These are phyloP conservation scores for Backusella australiensis DNA, from an alignment of 192 early-diverging fungal genomes.

Conservation along the genomic window DNA sequence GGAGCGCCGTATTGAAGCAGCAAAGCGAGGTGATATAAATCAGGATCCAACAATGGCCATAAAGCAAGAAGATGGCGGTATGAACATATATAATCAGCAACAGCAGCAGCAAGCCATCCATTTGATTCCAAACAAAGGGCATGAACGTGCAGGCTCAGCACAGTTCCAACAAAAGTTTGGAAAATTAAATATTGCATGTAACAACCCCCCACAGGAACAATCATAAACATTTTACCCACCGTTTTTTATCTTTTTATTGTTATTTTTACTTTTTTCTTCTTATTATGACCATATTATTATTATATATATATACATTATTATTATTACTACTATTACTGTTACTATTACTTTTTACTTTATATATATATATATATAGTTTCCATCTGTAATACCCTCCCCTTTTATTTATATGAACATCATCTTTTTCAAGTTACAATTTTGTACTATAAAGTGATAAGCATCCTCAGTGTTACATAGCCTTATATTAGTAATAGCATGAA, in stretches of 20 bases:
- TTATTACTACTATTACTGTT: neutral
- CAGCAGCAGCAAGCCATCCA: slow-evolving; percentile 8
- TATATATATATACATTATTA: neutral
- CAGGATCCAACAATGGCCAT: neutral
- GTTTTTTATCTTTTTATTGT: neutral
- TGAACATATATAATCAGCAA: slow-evolving; percentile 8
- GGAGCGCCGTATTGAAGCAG: slow-evolving; percentile 21
- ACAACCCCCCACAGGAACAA: neutral
- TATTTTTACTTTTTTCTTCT: neutral
- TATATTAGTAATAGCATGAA: neutral
- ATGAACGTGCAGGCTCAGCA: slow-evolving; percentile 28
- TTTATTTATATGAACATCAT: neutral
- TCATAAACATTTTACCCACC: neutral
- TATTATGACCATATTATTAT: neutral
- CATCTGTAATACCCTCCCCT: neutral
- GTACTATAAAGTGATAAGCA: neutral
- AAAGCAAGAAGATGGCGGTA: slow-evolving; percentile 12
- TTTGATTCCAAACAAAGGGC: neutral
- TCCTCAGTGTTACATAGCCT: neutral
- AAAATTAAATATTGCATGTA: slow-evolving; percentile 22
- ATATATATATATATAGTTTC: neutral
- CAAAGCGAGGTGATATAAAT: slow-evolving; percentile 15
- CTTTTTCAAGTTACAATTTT: neutral
- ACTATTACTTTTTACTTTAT: neutral
- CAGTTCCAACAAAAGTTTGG: slow-evolving; percentile 32